Evolutionary conservation across 2,329 filamentous ascomycete species (phyloP).

Genomic region (Exophiala oligosperma): DNA sequence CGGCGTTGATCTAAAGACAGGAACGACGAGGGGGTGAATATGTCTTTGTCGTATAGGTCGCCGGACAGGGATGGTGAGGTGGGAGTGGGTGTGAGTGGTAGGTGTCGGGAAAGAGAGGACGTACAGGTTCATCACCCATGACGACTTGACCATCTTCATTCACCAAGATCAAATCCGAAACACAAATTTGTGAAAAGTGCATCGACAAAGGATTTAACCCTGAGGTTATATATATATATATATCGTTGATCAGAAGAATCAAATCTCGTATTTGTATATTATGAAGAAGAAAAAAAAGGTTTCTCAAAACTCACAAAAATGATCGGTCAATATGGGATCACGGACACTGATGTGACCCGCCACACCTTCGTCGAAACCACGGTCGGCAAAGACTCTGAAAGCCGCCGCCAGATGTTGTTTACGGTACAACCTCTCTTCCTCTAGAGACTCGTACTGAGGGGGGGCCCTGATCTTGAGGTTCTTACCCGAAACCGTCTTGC

Average conservation of each 20-base stretch:
- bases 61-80: neutral
- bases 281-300: too few species aligned
- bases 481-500: constrained; percentile 47
- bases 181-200: constrained; percentile 46
- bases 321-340: constrained; percentile 40
- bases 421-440: constrained; percentile 44
- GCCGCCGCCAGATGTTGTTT: constrained; percentile 50
- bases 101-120: neutral
- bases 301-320: constrained; percentile 34
- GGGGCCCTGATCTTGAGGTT: constrained; percentile 49
- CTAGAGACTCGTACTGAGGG: constrained; percentile 42
- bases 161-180: constrained; percentile 45
- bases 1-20: constrained; percentile 40
- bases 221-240: constrained; percentile 1
- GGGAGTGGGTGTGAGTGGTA: neutral
- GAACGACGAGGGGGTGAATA: too few species aligned
- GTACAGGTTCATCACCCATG: constrained; percentile 38
- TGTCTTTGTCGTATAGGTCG: too few species aligned
- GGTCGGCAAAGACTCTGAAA: constrained; percentile 44
- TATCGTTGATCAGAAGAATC: too few species aligned
- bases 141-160: constrained; percentile 45
- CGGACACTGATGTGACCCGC: constrained; percentile 47
- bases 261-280: too few species aligned
- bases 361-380: constrained; percentile 42
- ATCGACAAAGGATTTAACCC: constrained; percentile 46